phyloP scores from a whole-genome alignment of 306 rosid genomes.

The Cucumis melo region DNA sequence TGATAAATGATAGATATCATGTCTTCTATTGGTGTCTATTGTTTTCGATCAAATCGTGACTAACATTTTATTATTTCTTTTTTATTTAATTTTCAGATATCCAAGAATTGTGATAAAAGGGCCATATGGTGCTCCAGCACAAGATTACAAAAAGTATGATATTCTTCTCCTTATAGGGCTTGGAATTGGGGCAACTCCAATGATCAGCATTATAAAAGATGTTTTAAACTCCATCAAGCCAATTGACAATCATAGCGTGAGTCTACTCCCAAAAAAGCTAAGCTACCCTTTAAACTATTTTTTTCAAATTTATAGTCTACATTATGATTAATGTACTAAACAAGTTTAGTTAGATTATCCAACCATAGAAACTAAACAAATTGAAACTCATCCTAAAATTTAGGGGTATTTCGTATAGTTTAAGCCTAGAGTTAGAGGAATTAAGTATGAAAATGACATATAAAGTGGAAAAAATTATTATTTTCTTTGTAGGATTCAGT shows the following conservation, averaged over 20 bases:
- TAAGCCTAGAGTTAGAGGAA: too few species aligned
- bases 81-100: slow-evolving; percentile 16
- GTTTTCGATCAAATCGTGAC: too few species aligned
- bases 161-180: slow-evolving; percentile 76
- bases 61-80: too few species aligned
- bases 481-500: slow-evolving; percentile 12
- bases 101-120: slow-evolving; percentile 77
- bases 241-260: slow-evolving; percentile 18
- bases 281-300: not conserved
- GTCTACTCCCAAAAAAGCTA: slow-evolving; percentile 7
- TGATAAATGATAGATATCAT: too few species aligned
- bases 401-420: too few species aligned
- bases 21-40: too few species aligned
- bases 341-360: too few species aligned
- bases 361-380: too few species aligned
- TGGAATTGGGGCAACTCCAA: slow-evolving; percentile 93
- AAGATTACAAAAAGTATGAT: slow-evolving; percentile 57
- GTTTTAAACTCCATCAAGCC: slow-evolving; percentile 41
- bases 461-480: too few species aligned
- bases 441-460: too few species aligned
- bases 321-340: too few species aligned
- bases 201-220: slow-evolving; percentile 83
- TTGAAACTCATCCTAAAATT: too few species aligned
- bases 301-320: not conserved
- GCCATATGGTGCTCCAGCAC: slow-evolving; percentile 96